Evolutionary conservation across 495 filamentous ascomycete genomes (phyloP).

Genomic region (Aspergillus sparsus): DNA sequence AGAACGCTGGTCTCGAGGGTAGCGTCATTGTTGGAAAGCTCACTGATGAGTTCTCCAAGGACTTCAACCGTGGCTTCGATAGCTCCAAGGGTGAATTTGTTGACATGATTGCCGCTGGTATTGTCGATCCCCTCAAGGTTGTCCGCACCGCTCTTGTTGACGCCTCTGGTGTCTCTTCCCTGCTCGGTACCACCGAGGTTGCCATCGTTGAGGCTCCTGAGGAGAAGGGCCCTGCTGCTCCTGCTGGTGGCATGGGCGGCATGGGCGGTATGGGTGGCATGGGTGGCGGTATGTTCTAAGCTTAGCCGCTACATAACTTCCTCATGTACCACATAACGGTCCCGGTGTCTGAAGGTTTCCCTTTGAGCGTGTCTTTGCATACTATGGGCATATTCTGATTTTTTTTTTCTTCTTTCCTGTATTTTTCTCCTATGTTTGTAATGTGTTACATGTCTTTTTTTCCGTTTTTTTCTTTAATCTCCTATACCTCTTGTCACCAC

Average conservation of each 20-base stretch:
- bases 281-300: conserved; percentile 54
- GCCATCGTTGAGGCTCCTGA: conserved; percentile 95
- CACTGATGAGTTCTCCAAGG: conserved; percentile 83
- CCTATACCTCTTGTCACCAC: conserved; percentile 17
- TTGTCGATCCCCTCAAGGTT: conserved; percentile 98
- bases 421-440: conserved; percentile 28
- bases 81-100: conserved; percentile 95
- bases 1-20: conserved; percentile 96
- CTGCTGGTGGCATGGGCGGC: conserved; percentile 60
- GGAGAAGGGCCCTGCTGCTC: conserved; percentile 69
- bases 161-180: conserved; percentile 92
- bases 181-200: conserved; percentile 97
- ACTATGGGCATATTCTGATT: conserved; percentile 38
- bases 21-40: conserved; percentile 97
- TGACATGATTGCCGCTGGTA: conserved; percentile 96
- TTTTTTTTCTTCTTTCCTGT: conserved; percentile 31
- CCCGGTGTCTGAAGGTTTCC: conserved; percentile 29
- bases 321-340: conserved; percentile 15
- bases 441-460: conserved; percentile 56
- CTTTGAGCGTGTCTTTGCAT: conserved; percentile 48
- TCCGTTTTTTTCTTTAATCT: conserved; percentile 6
- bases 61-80: conserved; percentile 99
- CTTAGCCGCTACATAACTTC: conserved; percentile 22
- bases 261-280: conserved; percentile 73
- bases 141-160: conserved; percentile 94